Evolutionary conservation across 2,329 filamentous ascomycete species (phyloP), one percentile per base, ranked within the genome.

Genomic region (Didymellaceae sp.): DNA sequence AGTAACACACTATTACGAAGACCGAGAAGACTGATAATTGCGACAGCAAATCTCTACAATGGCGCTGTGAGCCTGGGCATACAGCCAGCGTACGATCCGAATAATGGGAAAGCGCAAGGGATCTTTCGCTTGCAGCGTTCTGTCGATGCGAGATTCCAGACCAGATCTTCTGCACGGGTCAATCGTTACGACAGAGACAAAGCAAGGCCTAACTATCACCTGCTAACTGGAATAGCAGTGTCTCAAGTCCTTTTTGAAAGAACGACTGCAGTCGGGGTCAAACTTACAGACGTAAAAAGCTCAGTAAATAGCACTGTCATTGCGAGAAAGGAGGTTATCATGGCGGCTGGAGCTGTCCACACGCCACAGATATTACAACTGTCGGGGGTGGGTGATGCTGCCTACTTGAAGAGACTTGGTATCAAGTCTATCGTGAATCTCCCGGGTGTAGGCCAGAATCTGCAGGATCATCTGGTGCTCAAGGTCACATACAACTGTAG

Each of bases 331-430:
- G 85, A 87, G 59, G 77, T 86, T 9, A 78, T 87, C 17, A 57
- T 88, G 1, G 80, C 80, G 2, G 82, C 82, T 1, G 86, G 85
- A 2, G 78, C 75, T 24, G 72, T 87, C 14, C 77, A 84, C 52
- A 83, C 83, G 0, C 85, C 86, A 0, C 82, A 86, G 62, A 67
- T 88, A 4, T 75, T 88, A 2, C 84, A 87, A 56, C 71, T 86
- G 1, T 86, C 83, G 0, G 85, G 85, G 0, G 77, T 88, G 26
- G 85, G 85, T 5, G 5, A 52, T 17, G 20, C 21, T 9, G 6
- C 5, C n/a, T 24, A 34, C 4, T 45, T 66, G 2, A 32, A 51
- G 16, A 35, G 8, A 4, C 35, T 59, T 4, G 58, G 52, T 13
- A 63, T 70, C n/a, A n/a, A 43, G 2, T 20, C 48, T 4, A 41